A percentile compares a stretch with the other conserved stretches of the same genome.
Conservation (phyloP, 441 rosid species). For the Erysimum pusillum region DNA sequence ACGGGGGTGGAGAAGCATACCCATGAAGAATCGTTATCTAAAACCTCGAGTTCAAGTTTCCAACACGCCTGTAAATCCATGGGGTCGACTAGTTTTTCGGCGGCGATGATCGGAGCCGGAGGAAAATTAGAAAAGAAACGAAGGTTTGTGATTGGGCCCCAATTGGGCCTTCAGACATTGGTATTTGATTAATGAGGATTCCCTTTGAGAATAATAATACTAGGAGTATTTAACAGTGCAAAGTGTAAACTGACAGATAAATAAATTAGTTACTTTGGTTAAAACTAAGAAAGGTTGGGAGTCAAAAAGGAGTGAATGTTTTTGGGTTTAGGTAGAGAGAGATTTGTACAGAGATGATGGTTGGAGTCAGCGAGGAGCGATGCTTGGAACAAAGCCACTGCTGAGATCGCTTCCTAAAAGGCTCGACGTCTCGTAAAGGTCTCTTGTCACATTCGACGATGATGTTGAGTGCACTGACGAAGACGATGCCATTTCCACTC, state of each 20-base stretch:
- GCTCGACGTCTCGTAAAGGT: conserved; percentile 47
- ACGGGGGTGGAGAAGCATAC: conserved; percentile 18
- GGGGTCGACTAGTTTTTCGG: conserved; percentile 8
- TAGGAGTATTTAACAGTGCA: too few relatives aligned
- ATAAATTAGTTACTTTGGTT: neutral
- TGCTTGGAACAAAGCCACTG: conserved; percentile 66
- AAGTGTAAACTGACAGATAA: neutral
- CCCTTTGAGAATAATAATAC: too few relatives aligned
- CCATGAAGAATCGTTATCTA: conserved; percentile 15
- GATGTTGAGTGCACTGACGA: conserved; percentile 58
- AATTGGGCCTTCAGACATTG: conserved; percentile 20
- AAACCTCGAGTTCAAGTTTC: conserved; percentile 20
- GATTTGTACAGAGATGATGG: conserved; percentile 18
- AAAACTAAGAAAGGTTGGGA: neutral
- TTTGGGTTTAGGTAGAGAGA: neutral
- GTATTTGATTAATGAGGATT: too few relatives aligned
- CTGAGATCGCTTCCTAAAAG: conserved; percentile 77
- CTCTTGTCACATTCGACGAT: conserved; percentile 45
- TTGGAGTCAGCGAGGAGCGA: conserved; percentile 57
- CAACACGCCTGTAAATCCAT: conserved; percentile 39
- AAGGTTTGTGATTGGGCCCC: conserved; percentile 24
- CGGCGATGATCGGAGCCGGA: conserved; percentile 30
- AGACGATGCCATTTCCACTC: conserved; percentile 45
- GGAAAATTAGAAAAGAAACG: neutral
- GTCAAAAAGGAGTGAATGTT: neutral